phyloP scores from a whole-genome alignment of 1,139 yeast species.

The Zygosaccharomyces pseudobailii region DNA sequence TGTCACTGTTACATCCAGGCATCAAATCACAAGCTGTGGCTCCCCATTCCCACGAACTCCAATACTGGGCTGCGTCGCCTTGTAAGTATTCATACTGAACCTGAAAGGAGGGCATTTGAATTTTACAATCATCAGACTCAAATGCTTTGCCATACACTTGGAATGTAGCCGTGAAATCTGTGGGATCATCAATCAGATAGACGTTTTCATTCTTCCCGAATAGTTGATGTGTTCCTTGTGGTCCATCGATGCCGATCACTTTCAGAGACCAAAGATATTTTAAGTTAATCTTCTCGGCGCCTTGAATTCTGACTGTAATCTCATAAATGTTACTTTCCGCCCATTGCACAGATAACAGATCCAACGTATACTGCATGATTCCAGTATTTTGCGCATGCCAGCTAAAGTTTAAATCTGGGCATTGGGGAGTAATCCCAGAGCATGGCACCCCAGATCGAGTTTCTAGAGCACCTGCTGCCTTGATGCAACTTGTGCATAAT shows the following conservation, averaged over 20 bases:
- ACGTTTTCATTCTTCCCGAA: conserved; percentile 26
- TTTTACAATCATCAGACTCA: conserved; percentile 9
- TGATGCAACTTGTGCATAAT: too few species aligned
- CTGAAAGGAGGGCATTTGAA: conserved; percentile 28
- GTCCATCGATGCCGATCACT: conserved; percentile 29
- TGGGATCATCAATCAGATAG: conserved; percentile 22
- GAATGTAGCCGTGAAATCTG: conserved; percentile 29
- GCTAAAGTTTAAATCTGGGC: conserved; percentile 25
- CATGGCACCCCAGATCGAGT: neutral
- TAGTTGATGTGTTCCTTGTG: conserved; percentile 24
- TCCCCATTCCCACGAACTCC: conserved; percentile 22
- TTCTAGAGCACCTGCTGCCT: neutral
- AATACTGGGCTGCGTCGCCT: conserved; percentile 12
- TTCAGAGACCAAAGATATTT: conserved; percentile 28
- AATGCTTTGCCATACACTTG: conserved; percentile 20
- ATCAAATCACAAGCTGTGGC: conserved; percentile 23
- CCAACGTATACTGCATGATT: conserved; percentile 25
- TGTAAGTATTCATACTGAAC: conserved; percentile 33
- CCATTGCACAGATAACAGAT: conserved; percentile 22
- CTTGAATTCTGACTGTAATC: conserved; percentile 28
- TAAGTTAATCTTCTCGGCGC: conserved; percentile 19
- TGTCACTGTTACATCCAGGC: conserved; percentile 31
- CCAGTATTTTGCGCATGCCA: conserved; percentile 17
- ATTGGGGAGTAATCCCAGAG: conserved; percentile 1
- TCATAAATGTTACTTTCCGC: conserved; percentile 20